Conservation (phyloP, 208 protist genomes). For the Leishmania lainsoni region DNA sequence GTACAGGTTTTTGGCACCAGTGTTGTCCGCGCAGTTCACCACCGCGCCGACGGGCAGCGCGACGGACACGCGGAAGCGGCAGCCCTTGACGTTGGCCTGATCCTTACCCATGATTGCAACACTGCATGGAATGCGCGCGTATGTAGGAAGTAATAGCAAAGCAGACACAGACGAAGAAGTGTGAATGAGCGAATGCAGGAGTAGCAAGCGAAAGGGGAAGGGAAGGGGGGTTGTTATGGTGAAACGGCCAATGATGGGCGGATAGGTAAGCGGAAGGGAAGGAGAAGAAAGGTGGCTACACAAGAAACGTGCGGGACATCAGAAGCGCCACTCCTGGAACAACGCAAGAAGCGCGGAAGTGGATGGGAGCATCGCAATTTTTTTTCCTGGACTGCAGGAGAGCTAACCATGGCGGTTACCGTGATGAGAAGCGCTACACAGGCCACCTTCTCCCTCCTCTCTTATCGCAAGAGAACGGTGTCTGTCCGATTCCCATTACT, state of each 20-base stretch:
- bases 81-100: constrained; percentile 90
- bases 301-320: neutral
- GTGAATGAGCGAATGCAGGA: neutral
- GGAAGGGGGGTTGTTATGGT: neutral
- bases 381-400: neutral
- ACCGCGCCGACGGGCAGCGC: constrained; percentile 98
- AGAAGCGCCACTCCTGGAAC: neutral
- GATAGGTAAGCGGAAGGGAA: neutral
- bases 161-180: neutral
- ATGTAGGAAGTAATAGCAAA: neutral
- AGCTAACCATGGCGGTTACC: neutral
- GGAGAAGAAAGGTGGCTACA: neutral
- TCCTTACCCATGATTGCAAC: constrained; percentile 85
- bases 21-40: constrained; percentile 99
- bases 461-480: neutral
- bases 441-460: neutral
- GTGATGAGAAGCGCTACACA: neutral
- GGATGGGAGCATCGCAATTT: neutral
- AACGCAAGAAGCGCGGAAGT: neutral
- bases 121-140: neutral
- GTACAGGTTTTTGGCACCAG: constrained; percentile 99
- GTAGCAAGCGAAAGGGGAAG: neutral
- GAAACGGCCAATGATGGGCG: neutral
- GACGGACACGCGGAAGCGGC: constrained; percentile 99
- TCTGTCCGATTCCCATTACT: neutral